Base-by-base conservation (phyloP, 176 grass and related monocot genomes). In the Eragrostis nindensis region DNA sequence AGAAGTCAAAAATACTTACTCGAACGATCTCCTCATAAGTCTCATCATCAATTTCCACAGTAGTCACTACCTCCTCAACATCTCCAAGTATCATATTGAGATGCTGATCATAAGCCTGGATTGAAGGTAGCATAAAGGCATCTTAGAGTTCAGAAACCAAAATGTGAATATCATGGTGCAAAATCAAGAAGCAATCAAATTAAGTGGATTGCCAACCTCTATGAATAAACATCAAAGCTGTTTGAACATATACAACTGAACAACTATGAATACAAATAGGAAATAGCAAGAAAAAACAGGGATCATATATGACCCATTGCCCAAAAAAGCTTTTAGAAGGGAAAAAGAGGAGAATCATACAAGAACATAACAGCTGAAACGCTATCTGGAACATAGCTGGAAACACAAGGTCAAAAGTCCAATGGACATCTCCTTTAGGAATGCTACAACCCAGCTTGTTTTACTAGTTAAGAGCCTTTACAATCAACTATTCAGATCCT, bases 61-160 rank as follows among this genome's bases (percentile, higher is more conserved):
- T 86, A 70, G 93, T 92, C 36, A 92, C 82, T 73, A 90, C 82
- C 65, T 95, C 89, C 77, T 92, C 89, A 46, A 95, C 90, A 76
- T 95, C 93, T 74, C 87, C 93, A 77, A 92, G 89, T 65, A 95
- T 95, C 89, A 95, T 95, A 76, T 95, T 95, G 13, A 92, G 74
- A 80, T 95, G 90, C 25, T 92, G 93, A 83, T 95, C 90, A 90
- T 95, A 95, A 0, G 85, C 89, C 93, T 95, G 74, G n/a, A 80
- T 89, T 16, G 52, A 62, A 32, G 18, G 17, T 43, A 36, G 17
- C 61, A 46, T 11, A 43, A 62, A 87, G 12, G 22, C 0, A 76
- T 5, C 78, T 76, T 70, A 71, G 45, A 49, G 16, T 4, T 3
- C 25, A 29, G 15, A 52, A 71, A 50, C 21, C 11, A 22, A 59